Conservation (phyloP, 2,329 filamentous ascomycete species). For the Phoma herbarum region DNA sequence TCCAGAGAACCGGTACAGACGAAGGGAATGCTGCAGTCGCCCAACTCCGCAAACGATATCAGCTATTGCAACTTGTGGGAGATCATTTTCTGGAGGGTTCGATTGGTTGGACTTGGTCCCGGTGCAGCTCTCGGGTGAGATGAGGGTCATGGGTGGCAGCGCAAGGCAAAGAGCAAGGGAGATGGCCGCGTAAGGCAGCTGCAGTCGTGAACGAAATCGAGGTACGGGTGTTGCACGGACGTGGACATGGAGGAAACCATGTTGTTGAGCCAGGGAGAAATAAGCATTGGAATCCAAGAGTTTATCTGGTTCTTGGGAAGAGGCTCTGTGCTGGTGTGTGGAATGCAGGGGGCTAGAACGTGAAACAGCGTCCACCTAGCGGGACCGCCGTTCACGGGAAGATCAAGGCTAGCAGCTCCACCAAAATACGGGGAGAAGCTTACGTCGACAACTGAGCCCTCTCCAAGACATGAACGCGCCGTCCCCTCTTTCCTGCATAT, state of each 20-base stretch:
- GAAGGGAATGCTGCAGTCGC: not conserved
- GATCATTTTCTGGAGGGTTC: not conserved
- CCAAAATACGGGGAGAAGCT: slow-evolving; percentile 13
- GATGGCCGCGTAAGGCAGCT: slow-evolving; percentile 3
- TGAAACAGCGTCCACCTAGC: slow-evolving; percentile 2
- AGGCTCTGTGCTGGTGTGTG: slow-evolving; percentile 6
- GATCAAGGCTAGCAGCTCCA: slow-evolving; percentile 12
- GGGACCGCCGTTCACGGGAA: slow-evolving; percentile 3
- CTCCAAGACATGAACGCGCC: slow-evolving; percentile 10
- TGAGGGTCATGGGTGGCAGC: not conserved
- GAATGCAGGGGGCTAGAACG: slow-evolving; percentile 14
- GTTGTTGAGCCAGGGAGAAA: not conserved
- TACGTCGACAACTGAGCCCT: slow-evolving; percentile 5
- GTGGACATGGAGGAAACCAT: not conserved
- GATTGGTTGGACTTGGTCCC: not conserved
- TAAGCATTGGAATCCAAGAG: slow-evolving; percentile 4
- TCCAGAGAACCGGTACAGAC: not conserved
- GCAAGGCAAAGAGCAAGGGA: not conserved
- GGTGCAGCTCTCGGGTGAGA: not conserved
- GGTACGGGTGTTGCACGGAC: not conserved
- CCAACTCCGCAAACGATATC: not conserved
- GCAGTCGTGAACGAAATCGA: not conserved
- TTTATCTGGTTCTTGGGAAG: not conserved
- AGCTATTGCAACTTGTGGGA: not conserved
- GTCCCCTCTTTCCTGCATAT: slow-evolving; percentile 1